A percentile compares a stretch with the other conserved stretches of the same genome.
Evolutionary conservation across 176 grass and related monocot species (phyloP).

Genomic region (Cymbopogon citratus): DNA sequence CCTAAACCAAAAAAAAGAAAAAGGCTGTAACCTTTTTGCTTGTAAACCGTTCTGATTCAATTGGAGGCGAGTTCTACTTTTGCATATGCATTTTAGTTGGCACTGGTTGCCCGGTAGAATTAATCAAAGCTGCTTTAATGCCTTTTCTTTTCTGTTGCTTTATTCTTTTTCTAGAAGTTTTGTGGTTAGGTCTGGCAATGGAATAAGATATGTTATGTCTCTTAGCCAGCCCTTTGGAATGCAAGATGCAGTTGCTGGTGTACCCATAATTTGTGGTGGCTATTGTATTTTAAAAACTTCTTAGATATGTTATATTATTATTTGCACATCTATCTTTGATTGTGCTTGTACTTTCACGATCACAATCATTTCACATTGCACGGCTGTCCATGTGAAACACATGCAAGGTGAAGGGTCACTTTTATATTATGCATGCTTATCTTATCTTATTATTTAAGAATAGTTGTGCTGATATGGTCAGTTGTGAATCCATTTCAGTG

Average conservation of each 20-base stretch:
- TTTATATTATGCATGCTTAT: background rate
- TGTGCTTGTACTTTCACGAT: too few relatives aligned
- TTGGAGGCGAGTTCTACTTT: background rate
- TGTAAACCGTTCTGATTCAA: background rate
- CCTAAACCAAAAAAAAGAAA: background rate
- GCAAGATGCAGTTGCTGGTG: background rate
- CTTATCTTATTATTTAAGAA: background rate
- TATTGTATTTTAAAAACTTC: background rate
- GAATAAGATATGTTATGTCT: too few relatives aligned
- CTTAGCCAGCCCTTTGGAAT: too few relatives aligned
- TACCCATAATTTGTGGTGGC: slow-evolving; percentile 8
- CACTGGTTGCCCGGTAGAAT: background rate
- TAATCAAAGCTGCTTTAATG: background rate
- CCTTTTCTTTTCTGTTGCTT: background rate
- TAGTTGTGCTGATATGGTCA: background rate
- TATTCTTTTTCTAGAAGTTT: background rate
- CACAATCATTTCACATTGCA: background rate
- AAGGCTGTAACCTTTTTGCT: background rate
- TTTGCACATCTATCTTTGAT: background rate
- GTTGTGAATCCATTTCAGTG: background rate
- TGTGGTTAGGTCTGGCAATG: background rate
- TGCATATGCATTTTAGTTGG: background rate
- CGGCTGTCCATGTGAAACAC: background rate
- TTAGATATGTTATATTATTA: slow-evolving; percentile 22
- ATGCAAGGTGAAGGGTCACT: background rate